Evolutionary conservation across 768 basidiomycete species (phyloP).

Genomic region (Leucosporidium scottii): DNA sequence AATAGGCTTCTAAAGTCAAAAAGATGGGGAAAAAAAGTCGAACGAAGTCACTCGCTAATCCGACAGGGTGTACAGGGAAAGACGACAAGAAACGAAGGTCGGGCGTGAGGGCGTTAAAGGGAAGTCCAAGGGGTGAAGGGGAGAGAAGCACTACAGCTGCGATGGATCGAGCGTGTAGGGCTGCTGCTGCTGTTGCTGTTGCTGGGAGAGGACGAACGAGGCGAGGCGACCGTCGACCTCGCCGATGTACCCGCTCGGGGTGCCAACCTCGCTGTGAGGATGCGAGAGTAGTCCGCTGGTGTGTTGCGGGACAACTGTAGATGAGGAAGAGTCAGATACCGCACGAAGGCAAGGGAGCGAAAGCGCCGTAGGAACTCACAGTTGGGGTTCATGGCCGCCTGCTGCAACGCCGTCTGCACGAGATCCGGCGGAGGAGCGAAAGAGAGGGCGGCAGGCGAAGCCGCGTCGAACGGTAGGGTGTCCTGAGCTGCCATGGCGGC

Average conservation of each 20-base stretch:
- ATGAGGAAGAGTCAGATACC: background rate
- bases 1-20: no score
- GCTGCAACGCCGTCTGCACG: slow-evolving; percentile 18
- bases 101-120: background rate
- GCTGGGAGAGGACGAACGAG: background rate
- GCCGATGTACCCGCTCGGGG: slow-evolving; percentile 12
- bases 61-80: no score
- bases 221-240: slow-evolving; percentile 18
- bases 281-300: slow-evolving; percentile 5
- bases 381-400: slow-evolving; percentile 11
- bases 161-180: slow-evolving; percentile 20
- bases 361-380: slow-evolving; percentile 6
- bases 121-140: background rate
- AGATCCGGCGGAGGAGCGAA: slow-evolving; percentile 19
- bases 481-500: background rate
- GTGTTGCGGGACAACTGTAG: slow-evolving; percentile 4
- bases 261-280: slow-evolving; percentile 4
- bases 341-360: no score
- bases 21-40: no score
- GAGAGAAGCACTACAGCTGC: slow-evolving; percentile 2
- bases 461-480: slow-evolving; percentile 1
- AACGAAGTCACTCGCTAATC: no score
- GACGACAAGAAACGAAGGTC: no score
- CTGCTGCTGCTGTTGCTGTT: slow-evolving; percentile 8
- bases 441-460: slow-evolving; percentile 14